phyloP scores from a whole-genome alignment of 495 filamentous ascomycete genomes.

The Friedmanniomyces simplex region DNA sequence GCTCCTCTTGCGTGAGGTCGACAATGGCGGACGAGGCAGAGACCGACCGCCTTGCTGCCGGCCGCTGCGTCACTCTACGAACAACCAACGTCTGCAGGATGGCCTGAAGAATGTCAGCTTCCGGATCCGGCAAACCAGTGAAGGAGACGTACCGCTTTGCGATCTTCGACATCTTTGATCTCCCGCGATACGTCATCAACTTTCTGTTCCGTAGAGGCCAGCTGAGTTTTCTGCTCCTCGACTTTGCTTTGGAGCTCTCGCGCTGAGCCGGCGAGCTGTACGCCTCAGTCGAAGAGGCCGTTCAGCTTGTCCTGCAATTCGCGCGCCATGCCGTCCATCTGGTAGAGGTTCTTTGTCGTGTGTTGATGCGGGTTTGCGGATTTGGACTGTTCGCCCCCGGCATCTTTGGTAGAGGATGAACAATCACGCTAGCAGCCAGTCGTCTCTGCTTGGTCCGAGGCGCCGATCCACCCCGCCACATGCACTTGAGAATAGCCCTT shows the following conservation, averaged over 20 bases:
- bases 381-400: no score
- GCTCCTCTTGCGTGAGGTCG: neutral
- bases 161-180: neutral
- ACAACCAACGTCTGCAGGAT: neutral
- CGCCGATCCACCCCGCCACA: no score
- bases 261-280: neutral
- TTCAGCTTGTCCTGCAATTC: neutral
- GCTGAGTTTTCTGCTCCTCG: neutral
- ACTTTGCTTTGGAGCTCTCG: neutral
- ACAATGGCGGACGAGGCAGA: neutral
- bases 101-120: neutral
- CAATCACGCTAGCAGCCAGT: no score
- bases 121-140: neutral
- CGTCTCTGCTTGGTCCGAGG: no score
- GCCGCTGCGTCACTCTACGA: neutral
- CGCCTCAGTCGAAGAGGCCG: neutral
- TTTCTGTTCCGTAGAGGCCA: neutral
- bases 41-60: neutral
- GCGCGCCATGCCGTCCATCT: neutral
- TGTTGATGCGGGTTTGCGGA: no score
- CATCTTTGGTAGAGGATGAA: no score
- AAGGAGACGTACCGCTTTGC: neutral
- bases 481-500: no score
- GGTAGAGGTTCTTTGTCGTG: neutral
- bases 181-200: neutral